phyloP scores from a whole-genome alignment of 2,329 filamentous ascomycete genomes.

The Diaporthe sp. region DNA sequence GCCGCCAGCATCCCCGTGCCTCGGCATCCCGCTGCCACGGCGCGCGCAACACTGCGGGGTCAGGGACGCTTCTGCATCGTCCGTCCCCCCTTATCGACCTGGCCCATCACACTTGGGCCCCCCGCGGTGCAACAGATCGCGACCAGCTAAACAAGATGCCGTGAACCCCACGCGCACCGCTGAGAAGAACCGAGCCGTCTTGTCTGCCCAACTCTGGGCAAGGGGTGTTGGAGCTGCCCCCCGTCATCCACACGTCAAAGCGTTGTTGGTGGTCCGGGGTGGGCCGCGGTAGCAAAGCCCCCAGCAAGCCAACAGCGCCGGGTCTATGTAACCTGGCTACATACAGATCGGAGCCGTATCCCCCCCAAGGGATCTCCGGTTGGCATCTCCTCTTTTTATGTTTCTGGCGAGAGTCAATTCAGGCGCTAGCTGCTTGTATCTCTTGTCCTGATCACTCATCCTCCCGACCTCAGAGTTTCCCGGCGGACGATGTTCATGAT shows the following conservation, averaged over 20 bases:
- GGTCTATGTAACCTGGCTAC: background rate
- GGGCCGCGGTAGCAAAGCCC: background rate
- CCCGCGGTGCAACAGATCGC: background rate
- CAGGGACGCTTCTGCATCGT: background rate
- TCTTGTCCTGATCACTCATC: background rate
- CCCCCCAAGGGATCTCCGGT: background rate
- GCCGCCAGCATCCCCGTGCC: background rate
- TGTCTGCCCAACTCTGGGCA: background rate
- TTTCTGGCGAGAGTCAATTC: background rate
- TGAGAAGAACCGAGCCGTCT: background rate
- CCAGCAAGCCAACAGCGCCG: background rate
- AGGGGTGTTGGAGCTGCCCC: background rate
- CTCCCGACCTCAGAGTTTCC: background rate
- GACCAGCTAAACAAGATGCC: background rate
- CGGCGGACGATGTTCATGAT: conserved; percentile 18
- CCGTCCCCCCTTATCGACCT: background rate
- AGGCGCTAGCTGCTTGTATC: background rate
- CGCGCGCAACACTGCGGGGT: conserved; percentile 27
- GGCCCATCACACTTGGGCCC: too few species aligned
- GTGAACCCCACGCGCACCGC: too few species aligned
- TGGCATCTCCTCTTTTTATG: background rate
- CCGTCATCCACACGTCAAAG: conserved; percentile 8
- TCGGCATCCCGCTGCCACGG: background rate
- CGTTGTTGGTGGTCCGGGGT: background rate
- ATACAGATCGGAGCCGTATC: conserved; percentile 8